Evolutionary conservation across 768 basidiomycete genomes (phyloP).

Genomic region (Fomitopsis serialis): DNA sequence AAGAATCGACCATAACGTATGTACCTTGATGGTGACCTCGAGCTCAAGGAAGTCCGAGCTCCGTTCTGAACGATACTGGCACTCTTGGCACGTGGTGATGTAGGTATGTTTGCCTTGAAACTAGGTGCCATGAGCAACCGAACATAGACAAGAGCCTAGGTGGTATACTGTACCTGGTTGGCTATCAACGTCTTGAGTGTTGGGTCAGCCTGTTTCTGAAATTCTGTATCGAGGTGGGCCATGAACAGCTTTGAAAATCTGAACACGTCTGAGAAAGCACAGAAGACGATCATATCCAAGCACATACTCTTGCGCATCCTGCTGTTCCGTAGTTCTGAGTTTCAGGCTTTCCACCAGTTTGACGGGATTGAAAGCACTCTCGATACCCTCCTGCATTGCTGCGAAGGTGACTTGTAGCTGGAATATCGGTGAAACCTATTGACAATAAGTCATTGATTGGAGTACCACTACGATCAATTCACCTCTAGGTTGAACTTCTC

Average conservation of each 20-base stretch:
- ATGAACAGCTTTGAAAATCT: conserved; percentile 96
- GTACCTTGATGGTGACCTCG: conserved; percentile 80
- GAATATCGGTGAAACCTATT: conserved; percentile 72
- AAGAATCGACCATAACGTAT: conserved; percentile 2
- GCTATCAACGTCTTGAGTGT: conserved; percentile 63
- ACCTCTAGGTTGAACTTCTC: conserved; percentile 40
- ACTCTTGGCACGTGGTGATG: conserved; percentile 70
- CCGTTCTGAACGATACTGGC: conserved; percentile 63
- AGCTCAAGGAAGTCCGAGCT: conserved; percentile 79
- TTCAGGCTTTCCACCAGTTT: conserved; percentile 83
- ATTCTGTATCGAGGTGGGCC: conserved; percentile 82
- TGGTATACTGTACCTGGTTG: conserved; percentile 52
- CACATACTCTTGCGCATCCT: conserved; percentile 92
- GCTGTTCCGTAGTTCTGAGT: conserved; percentile 80
- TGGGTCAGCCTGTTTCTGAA: conserved; percentile 70
- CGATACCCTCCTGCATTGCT: conserved; percentile 70
- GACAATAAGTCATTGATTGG: background rate
- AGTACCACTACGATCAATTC: background rate
- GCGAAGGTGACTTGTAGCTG: conserved; percentile 80
- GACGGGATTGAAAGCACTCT: conserved; percentile 74
- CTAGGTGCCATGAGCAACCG: conserved; percentile 31
- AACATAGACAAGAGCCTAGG: background rate
- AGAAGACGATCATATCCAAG: background rate
- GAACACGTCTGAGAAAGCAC: background rate
- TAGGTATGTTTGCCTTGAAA: conserved; percentile 87